Base-by-base conservation (phyloP, 2,329 filamentous ascomycete genomes). In the Pestalotiopsis sp. region DNA sequence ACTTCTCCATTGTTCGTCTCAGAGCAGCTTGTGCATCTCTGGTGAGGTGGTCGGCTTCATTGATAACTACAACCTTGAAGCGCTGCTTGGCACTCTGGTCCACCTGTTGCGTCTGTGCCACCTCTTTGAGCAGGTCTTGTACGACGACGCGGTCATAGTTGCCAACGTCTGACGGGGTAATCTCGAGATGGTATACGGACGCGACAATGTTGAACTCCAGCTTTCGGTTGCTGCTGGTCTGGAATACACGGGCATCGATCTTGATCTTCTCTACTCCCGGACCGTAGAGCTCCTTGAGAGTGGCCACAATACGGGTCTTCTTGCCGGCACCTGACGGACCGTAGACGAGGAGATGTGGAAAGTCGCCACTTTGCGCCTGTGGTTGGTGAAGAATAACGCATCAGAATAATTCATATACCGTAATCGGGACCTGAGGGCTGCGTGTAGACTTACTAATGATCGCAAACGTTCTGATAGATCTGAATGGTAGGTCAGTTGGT, bases 201-300 rank as follows among this genome's bases (percentile, higher is more conserved):
- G 95, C 91, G 67, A 99, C 96, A 72, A 99, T 97, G 84, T 98
- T 99, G 88, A 99, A 99, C 83, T 99, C 96, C 75, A 99, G 91
- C 82, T 99, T 99, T 79, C 96, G 94, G 81, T 97, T 98, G 78
- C 92, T 92, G 25, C 90, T 95, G 1, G 96, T 98, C 82, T 97
- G 95, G 84, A 99, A 99, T 69, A 98, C 92, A 72, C 96, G 93
- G 13, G 94, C 94, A 79, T 99, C 96, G 82, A 99, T 98, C 84
- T 98, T 98, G 87, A 99, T 99, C 87, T 98, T 98, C 78, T 99
- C 97, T n/a, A 97, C 96, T 58, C 96, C 95, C 0, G 95, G 91
- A 0, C 96, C 96, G 81, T 96, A 99, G 7, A 99, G 87, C 78
- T 98, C 95, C 80, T 97, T 97, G 3, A 99, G 84, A 0, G 95